Evolutionary conservation across 306 rosid genomes (phyloP), one percentile per base, ranked within the genome.

Genomic region (Fragaria iinumae): DNA sequence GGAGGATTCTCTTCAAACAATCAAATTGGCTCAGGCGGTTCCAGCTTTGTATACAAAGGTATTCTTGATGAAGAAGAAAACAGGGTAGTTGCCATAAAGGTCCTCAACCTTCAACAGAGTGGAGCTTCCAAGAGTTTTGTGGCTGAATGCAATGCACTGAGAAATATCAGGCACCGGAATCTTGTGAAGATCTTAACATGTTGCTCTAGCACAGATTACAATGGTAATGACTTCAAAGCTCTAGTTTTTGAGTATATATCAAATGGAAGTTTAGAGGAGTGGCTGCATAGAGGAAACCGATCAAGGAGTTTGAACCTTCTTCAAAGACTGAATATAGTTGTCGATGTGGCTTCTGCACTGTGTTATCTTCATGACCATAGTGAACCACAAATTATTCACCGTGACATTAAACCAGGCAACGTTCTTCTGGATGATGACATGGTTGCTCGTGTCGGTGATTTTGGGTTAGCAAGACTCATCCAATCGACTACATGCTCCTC

Each of bases 401-500:
- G 90, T 11, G 85, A 83, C 72, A 16, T 83, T 62, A 86, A 83
- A 75, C 87, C 89, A 16, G 67, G 85, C 80, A 81, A 83, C 8
- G 75, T 78, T 27, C 81, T 83, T 12, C 83, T 86, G 41, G 80
- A 86, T 34, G 10, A 76, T 17, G 83, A 86, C 39, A 78, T 86
- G 82, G 73, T 75, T 36, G 87, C 83, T 2, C 79, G 47, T 63
- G 82, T 86, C 0, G 59, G 83, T 11, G 90, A 87, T 17, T 86
- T 86, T 1, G 89, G 87, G 18, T 59, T 83, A 20, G 85, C 82
- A 55, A 86, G 50, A 36, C 77, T 87, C 63, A 27, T 77, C 10
- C 8, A 76, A 17, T 36, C 50, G 4, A 23, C 25, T 18, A 5
- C 43, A 21, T 32, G 62, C 3, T 25, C 50, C 45, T n/a, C 34